Evolutionary conservation across 2,329 filamentous ascomycete species (phyloP), one percentile per base, ranked within the genome.

Genomic region (Alternaria solani): DNA sequence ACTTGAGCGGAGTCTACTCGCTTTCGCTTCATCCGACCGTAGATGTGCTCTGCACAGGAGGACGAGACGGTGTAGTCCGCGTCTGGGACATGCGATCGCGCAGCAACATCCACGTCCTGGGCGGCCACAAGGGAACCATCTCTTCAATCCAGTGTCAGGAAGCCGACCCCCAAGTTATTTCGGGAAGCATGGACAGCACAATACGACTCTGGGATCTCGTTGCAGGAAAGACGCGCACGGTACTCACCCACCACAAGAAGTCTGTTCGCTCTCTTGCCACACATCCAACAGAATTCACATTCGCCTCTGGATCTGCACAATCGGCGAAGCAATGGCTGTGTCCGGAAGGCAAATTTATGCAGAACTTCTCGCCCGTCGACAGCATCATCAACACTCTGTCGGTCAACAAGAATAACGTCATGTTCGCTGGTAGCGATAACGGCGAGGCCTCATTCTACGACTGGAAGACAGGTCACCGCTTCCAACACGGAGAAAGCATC

Each of bases 251-350:
- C 78, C 95, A 99, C 86, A 99, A 99, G 79, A 98, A 98, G 82
- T 94, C 94, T 57, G 94, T 99, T 11, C 88, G 95, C 51, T 89
- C 91, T 3, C 85, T 99, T 12, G 88, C 92, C 11, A 86, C 90
- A 4, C 95, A 99, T 75, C 95, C 96, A 0, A 88, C 88, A 61
- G 95, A 99, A 79, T 99, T 97, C 76, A 99, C 96, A 0, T 99
- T 99, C 76, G 95, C 95, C 5, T 94, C 88, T 61, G 95, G 91
- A 43, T 96, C 93, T 73, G 94, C 94, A 0, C 91, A 91, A 25
- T 94, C 91, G 76, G 97, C 99, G 81, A 99, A 99, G 84, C 95
- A 99, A 81, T 99, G 95, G 94, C 97, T 98, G 79, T 98, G 94
- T 69, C 96, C 96, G 1, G 93, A 97, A 76, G 96, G 94, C 38